Evolutionary conservation across 1,284 basidiomycete genomes (phyloP).

Genomic region (Ganoderma leucocontextum): DNA sequence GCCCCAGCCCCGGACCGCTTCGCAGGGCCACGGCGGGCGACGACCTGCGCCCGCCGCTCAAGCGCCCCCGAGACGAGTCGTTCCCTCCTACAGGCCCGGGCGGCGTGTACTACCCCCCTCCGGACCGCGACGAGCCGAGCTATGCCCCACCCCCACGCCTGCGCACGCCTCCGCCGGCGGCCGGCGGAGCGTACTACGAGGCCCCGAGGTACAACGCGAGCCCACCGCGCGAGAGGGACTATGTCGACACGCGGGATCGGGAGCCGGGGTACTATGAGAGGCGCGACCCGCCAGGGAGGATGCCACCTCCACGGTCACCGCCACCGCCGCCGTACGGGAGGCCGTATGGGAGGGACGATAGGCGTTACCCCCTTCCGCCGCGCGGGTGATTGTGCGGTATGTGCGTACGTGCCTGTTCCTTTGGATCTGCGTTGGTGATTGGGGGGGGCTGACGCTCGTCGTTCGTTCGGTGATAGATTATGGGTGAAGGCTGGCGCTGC

Average conservation of each 20-base stretch:
- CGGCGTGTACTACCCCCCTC: constrained; percentile 35
- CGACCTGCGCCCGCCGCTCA: constrained; percentile 43
- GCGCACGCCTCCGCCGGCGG: constrained; percentile 34
- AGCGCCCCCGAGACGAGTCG: constrained; percentile 43
- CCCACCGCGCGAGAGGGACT: constrained; percentile 37
- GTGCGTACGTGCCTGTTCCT: constrained; percentile 17
- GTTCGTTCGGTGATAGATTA: neutral
- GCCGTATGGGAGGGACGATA: constrained; percentile 38
- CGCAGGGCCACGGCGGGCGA: constrained; percentile 33
- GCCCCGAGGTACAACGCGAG: constrained; percentile 32
- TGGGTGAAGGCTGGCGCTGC: neutral
- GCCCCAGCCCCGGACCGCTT: constrained; percentile 40
- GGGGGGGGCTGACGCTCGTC: neutral
- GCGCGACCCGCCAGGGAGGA: constrained; percentile 27
- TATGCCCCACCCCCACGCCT: constrained; percentile 32
- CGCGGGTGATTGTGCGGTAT: constrained; percentile 15
- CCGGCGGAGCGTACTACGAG: constrained; percentile 36
- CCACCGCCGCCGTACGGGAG: constrained; percentile 36
- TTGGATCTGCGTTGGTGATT: neutral
- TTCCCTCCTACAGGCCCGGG: constrained; percentile 23
- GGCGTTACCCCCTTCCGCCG: constrained; percentile 35
- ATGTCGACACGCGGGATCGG: constrained; percentile 33
- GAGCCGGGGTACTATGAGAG: constrained; percentile 38
- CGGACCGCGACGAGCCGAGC: constrained; percentile 21
- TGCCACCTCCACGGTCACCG: constrained; percentile 27